These are phyloP conservation scores for Iris pallida DNA, from an alignment of 116 monocot species.

Conservation along the genomic window DNA sequence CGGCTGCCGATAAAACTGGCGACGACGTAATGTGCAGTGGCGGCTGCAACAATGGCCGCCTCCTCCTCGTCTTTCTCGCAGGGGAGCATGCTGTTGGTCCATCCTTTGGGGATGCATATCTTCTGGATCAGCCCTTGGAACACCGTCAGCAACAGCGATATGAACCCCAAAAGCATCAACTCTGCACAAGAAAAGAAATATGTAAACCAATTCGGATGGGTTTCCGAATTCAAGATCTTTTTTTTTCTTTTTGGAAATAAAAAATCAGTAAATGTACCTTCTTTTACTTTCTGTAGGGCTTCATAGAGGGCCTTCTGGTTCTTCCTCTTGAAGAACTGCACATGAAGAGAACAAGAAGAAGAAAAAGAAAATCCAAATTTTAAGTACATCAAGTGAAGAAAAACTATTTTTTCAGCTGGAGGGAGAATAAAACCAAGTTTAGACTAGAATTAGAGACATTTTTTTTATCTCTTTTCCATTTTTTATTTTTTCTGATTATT, in stretches of 20 bases:
- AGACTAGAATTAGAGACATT: too few relatives aligned
- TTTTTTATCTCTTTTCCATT: too few relatives aligned
- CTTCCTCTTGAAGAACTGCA: slow-evolving; percentile 23
- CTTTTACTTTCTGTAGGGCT: slow-evolving; percentile 31
- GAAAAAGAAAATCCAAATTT: too few relatives aligned
- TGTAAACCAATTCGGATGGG: not conserved
- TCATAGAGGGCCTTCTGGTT: slow-evolving; percentile 33
- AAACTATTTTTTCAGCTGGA: not conserved
- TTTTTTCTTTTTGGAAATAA: not conserved
- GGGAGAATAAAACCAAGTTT: not conserved
- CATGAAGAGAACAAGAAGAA: not conserved
- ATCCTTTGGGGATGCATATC: slow-evolving; percentile 29
- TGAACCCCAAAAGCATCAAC: slow-evolving; percentile 44
- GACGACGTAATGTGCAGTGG: not conserved
- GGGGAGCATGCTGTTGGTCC: slow-evolving; percentile 32
- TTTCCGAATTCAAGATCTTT: not conserved
- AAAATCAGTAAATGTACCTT: slow-evolving; percentile 12
- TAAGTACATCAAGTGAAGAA: not conserved
- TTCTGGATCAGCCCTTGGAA: slow-evolving; percentile 18
- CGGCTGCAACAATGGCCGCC: not conserved
- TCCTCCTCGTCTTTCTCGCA: slow-evolving; percentile 13
- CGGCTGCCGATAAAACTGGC: not conserved
- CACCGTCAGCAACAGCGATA: slow-evolving; percentile 37
- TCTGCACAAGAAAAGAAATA: slow-evolving; percentile 15
- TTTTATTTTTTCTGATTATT: too few relatives aligned